Evolutionary conservation across 1,139 yeast genomes (phyloP), one percentile per base, ranked within the genome.

Genomic region (Taiozyma onychis): DNA sequence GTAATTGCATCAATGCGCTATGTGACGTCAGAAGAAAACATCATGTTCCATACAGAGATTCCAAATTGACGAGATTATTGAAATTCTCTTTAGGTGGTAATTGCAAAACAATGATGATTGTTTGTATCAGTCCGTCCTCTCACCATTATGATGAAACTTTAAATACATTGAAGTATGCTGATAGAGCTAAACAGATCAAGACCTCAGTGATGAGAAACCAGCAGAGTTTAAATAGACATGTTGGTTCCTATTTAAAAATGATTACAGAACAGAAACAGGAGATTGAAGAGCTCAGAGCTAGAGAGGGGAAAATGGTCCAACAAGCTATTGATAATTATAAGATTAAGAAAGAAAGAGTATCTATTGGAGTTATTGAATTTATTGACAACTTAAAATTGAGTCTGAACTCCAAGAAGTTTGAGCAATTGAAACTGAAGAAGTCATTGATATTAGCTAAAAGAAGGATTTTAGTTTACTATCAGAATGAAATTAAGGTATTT

Each of bases 91-190:
- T 91, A n/a, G 97, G 97, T 5, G 97, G 97, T 0, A 88, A 89
- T 64, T 90, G 97, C 68, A 86, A 88, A 66, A 91, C 98, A 0
- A 93, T 89, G 6, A 91, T 91, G 97, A 88, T 91, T 59, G 97
- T 90, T 1, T 91, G 97, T 68, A 80, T 91, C 4, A 85, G 95
- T 4, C 97, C 97, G 0, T 85, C 90, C 55, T 79, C 88, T 35
- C 77, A 76, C 41, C 97, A 91, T 66, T 89, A 88, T 64, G 97
- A 91, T 63, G 98, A 91, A 63, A 90, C 97, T 0, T 73, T 88
- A 50, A 91, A 90, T 65, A 88, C 97, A 0, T 75, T 91, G 52
- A 88, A 88, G 64, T 91, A 90, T 66, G 97, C 97, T 0, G 83
- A 89, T 64, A 73, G 97, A 32, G 97, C 97, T 18, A 89, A 89